phyloP scores from a whole-genome alignment of 2,329 filamentous ascomycete genomes.

The Claviceps humidiphila region DNA sequence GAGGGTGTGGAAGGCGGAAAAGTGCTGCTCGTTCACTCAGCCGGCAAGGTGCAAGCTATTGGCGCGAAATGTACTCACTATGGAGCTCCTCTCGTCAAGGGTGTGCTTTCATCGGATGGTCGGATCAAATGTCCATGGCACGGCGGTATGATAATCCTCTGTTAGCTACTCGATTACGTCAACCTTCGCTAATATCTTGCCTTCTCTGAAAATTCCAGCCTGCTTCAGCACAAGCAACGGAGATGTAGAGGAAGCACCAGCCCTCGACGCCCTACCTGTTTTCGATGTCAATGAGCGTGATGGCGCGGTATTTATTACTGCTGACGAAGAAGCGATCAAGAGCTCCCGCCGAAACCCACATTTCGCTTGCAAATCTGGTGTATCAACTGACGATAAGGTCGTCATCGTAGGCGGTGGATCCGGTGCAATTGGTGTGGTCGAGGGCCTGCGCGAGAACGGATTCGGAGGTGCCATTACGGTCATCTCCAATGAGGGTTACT shows the following conservation, averaged over 20 bases:
- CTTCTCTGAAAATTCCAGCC: constrained; percentile 34
- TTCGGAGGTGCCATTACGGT: constrained; percentile 71
- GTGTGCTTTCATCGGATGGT: constrained; percentile 69
- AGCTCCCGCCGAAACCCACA: constrained; percentile 59
- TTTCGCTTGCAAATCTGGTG: constrained; percentile 46
- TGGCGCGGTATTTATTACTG: constrained; percentile 72
- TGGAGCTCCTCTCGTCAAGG: constrained; percentile 77
- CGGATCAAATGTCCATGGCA: constrained; percentile 93
- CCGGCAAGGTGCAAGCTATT: constrained; percentile 63
- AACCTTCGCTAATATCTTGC: constrained; percentile 1
- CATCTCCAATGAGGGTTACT: constrained; percentile 70
- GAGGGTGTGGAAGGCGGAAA: constrained; percentile 81
- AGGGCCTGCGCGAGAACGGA: constrained; percentile 70
- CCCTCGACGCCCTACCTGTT: constrained; percentile 69
- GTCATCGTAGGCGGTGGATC: constrained; percentile 84
- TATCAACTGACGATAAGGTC: constrained; percentile 41
- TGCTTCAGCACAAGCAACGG: constrained; percentile 86
- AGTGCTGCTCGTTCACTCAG: constrained; percentile 70
- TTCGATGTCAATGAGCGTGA: constrained; percentile 74
- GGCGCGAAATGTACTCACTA: constrained; percentile 84
- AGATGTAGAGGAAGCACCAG: constrained; percentile 90
- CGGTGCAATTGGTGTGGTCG: constrained; percentile 67
- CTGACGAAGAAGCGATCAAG: constrained; percentile 68
- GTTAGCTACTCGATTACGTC: background rate
- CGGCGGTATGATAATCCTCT: constrained; percentile 49